Evolutionary conservation across 2,329 filamentous ascomycete species (phyloP).

Genomic region (Aspergillus spinulosporus): DNA sequence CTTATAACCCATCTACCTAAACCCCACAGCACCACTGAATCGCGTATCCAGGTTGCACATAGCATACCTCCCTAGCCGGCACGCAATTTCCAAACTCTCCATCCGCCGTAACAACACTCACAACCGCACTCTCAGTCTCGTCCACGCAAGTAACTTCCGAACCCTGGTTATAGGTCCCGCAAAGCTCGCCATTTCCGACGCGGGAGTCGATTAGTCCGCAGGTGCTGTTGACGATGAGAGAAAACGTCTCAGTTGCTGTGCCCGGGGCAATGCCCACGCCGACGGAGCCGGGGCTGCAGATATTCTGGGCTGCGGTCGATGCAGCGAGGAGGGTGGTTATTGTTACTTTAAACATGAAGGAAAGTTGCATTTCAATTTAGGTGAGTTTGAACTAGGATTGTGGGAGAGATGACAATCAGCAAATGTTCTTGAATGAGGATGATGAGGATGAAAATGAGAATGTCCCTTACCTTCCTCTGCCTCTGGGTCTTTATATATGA

Average conservation of each 20-base stretch:
- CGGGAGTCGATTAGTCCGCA: neutral
- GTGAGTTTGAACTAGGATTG: too few relatives aligned
- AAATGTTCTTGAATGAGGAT: too few relatives aligned
- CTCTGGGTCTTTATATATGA: too few relatives aligned
- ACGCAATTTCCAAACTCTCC: neutral
- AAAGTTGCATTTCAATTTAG: neutral
- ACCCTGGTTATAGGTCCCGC: neutral
- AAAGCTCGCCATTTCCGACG: neutral
- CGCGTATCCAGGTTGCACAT: neutral
- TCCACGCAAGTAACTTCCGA: neutral
- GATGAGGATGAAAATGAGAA: too few relatives aligned
- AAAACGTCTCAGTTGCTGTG: neutral
- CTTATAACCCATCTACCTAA: neutral
- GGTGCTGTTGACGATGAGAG: neutral
- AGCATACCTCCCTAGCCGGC: neutral
- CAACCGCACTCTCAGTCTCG: neutral
- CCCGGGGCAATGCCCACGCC: neutral
- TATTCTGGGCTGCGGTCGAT: neutral
- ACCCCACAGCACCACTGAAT: neutral
- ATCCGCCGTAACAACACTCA: neutral
- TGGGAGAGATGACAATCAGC: too few relatives aligned
- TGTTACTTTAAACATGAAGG: neutral
- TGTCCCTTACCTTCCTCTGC: too few relatives aligned
- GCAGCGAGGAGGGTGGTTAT: neutral
- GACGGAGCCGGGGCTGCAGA: neutral